These are phyloP conservation scores for Fusarium poae DNA, from an alignment of 2,329 filamentous ascomycete species.

Conservation along the genomic window DNA sequence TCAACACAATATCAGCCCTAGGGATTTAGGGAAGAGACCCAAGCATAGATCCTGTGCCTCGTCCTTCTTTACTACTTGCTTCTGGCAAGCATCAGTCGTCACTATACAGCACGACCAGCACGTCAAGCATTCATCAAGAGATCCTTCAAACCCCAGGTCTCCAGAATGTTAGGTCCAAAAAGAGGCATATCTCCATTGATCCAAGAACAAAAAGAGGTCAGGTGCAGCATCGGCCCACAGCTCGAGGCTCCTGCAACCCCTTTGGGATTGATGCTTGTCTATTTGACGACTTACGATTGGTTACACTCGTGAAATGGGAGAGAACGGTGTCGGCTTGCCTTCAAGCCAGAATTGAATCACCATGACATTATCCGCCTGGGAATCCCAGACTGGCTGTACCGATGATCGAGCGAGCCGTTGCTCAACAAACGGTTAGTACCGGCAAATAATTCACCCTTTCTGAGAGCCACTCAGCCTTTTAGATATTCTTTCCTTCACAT, in stretches of 20 bases:
- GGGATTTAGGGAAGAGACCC: conserved; percentile 41
- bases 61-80: conserved; percentile 16
- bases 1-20: conserved; percentile 36
- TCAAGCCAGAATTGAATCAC: conserved; percentile 39
- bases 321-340: conserved; percentile 36
- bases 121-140: conserved; percentile 24
- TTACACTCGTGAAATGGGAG: conserved; percentile 15
- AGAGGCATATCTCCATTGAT: conserved; percentile 46
- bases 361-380: conserved; percentile 34
- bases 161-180: conserved; percentile 40
- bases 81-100: conserved; percentile 27
- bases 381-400: conserved; percentile 8
- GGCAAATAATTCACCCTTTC: conserved; percentile 10
- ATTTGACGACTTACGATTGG: conserved; percentile 38
- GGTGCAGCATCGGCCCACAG: conserved; percentile 47
- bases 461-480: background rate
- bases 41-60: background rate
- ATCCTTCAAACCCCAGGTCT: conserved; percentile 36
- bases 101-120: conserved; percentile 25
- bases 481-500: conserved; percentile 1
- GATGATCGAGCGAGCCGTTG: conserved; percentile 3
- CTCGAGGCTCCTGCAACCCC: conserved; percentile 45
- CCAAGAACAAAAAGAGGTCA: conserved; percentile 44
- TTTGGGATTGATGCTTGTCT: conserved; percentile 40
- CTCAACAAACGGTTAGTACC: conserved; percentile 27